Conservation (phyloP, 2,329 filamentous ascomycete genomes). For the Geosmithia morbida region DNA sequence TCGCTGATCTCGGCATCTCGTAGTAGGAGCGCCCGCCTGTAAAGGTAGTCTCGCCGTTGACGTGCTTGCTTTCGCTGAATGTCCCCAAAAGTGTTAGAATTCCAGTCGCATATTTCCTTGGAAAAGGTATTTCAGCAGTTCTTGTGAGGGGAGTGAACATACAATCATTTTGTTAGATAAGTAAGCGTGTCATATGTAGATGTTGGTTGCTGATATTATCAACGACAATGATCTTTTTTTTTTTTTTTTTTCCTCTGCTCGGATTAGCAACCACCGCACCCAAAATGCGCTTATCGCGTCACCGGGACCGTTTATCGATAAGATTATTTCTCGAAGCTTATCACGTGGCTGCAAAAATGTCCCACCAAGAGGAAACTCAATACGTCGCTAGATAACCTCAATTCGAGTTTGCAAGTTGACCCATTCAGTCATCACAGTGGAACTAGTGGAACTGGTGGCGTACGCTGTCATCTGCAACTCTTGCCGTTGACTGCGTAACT, state of each 20-base stretch:
- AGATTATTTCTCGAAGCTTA: constrained; percentile 10
- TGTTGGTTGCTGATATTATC: background rate
- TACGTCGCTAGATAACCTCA: background rate
- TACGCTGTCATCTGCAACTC: background rate
- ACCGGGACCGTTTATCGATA: constrained; percentile 9
- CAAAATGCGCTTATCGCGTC: constrained; percentile 1
- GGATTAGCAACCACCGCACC: background rate
- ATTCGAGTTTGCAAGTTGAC: background rate
- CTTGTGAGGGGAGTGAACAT: constrained; percentile 5
- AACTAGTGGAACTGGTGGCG: too few species aligned
- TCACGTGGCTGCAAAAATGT: constrained; percentile 25
- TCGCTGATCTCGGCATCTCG: constrained; percentile 87
- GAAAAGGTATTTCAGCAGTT: too few species aligned
- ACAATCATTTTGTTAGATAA: constrained; percentile 10
- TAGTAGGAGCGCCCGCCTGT: constrained; percentile 73
- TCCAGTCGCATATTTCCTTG: background rate
- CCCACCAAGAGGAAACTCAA: constrained; percentile 13
- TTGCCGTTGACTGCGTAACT: background rate
- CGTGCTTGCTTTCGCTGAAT: constrained; percentile 22
- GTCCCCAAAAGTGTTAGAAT: too few species aligned
- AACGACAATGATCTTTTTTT: background rate
- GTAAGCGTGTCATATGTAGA: background rate
- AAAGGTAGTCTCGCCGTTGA: constrained; percentile 48
- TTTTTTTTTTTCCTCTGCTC: background rate
- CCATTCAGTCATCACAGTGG: background rate